phyloP scores from a whole-genome alignment of 768 basidiomycete species.

The Podaxis sp. region DNA sequence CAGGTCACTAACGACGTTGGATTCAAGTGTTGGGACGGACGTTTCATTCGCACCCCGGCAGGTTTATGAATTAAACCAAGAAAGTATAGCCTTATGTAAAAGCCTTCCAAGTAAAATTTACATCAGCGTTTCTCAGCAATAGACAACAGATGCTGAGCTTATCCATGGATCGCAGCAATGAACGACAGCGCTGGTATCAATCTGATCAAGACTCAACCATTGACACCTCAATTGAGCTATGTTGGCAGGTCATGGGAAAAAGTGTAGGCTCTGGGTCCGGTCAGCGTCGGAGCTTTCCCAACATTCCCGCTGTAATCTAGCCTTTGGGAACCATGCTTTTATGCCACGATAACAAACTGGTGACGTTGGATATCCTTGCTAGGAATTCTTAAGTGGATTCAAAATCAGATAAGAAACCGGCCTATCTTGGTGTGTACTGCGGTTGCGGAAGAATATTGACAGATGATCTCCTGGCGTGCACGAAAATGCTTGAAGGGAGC shows the following conservation, averaged over 20 bases:
- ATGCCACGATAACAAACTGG: not conserved
- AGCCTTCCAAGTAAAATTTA: not conserved
- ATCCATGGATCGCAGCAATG: not conserved
- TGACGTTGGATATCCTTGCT: not conserved
- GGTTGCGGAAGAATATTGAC: not conserved
- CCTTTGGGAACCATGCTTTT: not conserved
- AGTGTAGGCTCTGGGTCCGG: not conserved
- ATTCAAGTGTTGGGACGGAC: slow-evolving; percentile 50
- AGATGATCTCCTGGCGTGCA: not conserved
- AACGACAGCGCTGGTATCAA: not conserved
- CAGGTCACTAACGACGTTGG: slow-evolving; percentile 48
- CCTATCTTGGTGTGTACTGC: not conserved
- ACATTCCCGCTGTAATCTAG: not conserved
- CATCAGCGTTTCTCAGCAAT: not conserved
- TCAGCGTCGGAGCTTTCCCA: not conserved
- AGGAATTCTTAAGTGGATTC: not conserved
- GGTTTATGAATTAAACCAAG: slow-evolving; percentile 18
- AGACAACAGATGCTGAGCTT: not conserved
- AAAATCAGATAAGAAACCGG: not conserved
- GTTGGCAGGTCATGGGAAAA: not conserved
- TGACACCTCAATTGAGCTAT: not conserved
- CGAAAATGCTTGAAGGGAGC: not conserved
- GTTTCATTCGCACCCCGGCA: slow-evolving; percentile 39
- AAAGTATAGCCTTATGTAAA: not conserved
- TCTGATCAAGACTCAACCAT: not conserved